Conservation (phyloP, 1,284 basidiomycete species). For the Ceratobasidium sp. region DNA sequence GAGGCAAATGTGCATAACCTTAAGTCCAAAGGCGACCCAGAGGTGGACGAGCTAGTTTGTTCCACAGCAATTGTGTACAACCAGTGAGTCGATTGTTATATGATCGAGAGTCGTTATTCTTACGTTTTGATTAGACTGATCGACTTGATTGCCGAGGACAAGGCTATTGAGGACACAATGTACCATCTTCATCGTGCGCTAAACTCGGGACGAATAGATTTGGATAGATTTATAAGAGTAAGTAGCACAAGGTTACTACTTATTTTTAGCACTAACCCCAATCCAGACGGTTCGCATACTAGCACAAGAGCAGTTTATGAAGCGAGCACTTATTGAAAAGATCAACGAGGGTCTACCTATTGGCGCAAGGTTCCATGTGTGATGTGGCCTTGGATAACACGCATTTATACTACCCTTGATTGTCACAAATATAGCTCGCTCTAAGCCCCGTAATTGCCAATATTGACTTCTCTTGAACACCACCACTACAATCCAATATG, state of each 20-base stretch:
- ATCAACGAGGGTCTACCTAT: constrained; percentile 79
- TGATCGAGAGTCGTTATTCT: neutral
- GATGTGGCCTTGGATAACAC: neutral
- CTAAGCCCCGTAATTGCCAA: constrained; percentile 35
- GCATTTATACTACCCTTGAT: constrained; percentile 28
- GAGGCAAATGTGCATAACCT: constrained; percentile 78
- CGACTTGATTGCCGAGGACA: constrained; percentile 97
- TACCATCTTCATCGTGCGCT: constrained; percentile 96
- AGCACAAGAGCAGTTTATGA: constrained; percentile 95
- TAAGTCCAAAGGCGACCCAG: constrained; percentile 78
- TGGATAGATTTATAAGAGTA: constrained; percentile 91
- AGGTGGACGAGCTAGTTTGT: constrained; percentile 94
- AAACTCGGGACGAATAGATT: constrained; percentile 90
- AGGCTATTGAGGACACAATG: constrained; percentile 97
- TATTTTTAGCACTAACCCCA: neutral
- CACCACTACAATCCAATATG: constrained; percentile 29
- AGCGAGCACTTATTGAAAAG: constrained; percentile 89
- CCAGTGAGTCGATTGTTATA: constrained; percentile 73
- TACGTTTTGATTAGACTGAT: constrained; percentile 74
- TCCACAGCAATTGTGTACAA: constrained; percentile 95
- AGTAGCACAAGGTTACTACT: constrained; percentile 53
- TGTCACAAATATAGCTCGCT: neutral
- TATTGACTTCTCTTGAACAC: neutral
- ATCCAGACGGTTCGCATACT: constrained; percentile 84
- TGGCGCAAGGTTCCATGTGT: constrained; percentile 54